These are phyloP conservation scores for Neonectria magnoliae DNA, from an alignment of 2,329 filamentous ascomycete species.

Conservation along the genomic window DNA sequence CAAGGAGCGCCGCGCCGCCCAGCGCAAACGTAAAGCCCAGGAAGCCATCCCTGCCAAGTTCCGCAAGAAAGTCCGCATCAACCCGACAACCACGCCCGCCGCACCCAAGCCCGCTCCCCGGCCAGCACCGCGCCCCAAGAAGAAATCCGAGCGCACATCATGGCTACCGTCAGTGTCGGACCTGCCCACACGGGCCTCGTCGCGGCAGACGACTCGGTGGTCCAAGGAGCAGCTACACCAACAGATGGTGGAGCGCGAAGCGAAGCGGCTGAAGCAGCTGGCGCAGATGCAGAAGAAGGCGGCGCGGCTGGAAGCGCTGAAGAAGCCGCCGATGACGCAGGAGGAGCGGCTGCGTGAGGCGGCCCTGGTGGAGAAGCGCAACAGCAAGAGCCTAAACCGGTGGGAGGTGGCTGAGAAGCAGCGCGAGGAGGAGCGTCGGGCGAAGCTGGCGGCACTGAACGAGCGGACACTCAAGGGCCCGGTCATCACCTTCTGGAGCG, in stretches of 20 bases:
- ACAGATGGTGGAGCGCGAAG: slow-evolving; percentile 79
- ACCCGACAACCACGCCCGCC: slow-evolving; percentile 56
- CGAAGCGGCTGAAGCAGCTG: slow-evolving; percentile 75
- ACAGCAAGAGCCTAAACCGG: slow-evolving; percentile 88
- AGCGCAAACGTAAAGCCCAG: slow-evolving; percentile 82
- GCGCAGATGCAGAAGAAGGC: slow-evolving; percentile 73
- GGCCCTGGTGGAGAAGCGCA: slow-evolving; percentile 82
- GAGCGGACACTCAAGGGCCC: slow-evolving; percentile 88
- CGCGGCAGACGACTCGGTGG: slow-evolving; percentile 65
- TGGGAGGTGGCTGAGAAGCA: slow-evolving; percentile 95
- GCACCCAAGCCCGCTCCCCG: slow-evolving; percentile 51
- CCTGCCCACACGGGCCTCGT: slow-evolving; percentile 67
- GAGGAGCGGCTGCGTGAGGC: slow-evolving; percentile 86
- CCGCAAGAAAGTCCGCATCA: slow-evolving; percentile 81
- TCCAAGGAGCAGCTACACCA: slow-evolving; percentile 72
- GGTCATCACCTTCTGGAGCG: slow-evolving; percentile 93
- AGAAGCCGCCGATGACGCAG: slow-evolving; percentile 86
- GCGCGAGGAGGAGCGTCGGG: slow-evolving; percentile 83
- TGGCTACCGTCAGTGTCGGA: slow-evolving; percentile 67
- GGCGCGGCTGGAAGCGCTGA: slow-evolving; percentile 76
- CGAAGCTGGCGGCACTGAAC: slow-evolving; percentile 86
- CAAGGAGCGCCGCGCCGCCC: slow-evolving; percentile 72
- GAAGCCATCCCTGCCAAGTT: slow-evolving; percentile 77
- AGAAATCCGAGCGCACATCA: slow-evolving; percentile 68
- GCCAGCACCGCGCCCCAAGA: slow-evolving; percentile 62